These are phyloP conservation scores for Pythium biforme DNA, from an alignment of 352 stramenopile species.

Conservation along the genomic window DNA sequence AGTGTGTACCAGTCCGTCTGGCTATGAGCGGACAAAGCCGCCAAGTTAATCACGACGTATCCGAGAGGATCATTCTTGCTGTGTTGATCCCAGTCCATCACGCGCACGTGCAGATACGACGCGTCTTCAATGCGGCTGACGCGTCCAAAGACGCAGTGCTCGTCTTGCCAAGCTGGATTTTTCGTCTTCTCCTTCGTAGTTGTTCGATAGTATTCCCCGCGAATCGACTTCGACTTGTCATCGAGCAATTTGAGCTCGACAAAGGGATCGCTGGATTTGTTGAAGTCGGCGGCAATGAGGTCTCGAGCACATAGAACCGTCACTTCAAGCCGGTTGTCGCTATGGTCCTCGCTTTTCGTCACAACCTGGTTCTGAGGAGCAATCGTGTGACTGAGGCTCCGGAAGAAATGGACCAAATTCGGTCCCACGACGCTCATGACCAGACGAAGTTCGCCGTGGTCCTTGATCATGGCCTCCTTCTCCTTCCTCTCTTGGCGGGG, in stretches of 20 bases:
- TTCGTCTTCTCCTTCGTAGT: constrained; percentile 52
- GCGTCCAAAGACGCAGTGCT: constrained; percentile 64
- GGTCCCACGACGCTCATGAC: constrained; percentile 61
- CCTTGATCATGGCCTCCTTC: constrained; percentile 41
- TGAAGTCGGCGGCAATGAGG: constrained; percentile 57
- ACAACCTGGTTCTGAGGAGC: constrained; percentile 40
- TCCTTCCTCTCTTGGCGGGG: constrained; percentile 30
- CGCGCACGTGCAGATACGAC: constrained; percentile 43
- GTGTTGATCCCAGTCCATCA: constrained; percentile 54
- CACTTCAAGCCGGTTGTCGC: constrained; percentile 70
- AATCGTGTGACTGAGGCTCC: constrained; percentile 36
- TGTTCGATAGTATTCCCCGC: constrained; percentile 51
- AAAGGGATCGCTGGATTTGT: constrained; percentile 62
- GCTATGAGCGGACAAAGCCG: constrained; percentile 48
- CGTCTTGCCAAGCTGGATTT: constrained; percentile 58
- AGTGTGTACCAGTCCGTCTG: constrained; percentile 51
- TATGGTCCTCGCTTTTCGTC: constrained; percentile 50
- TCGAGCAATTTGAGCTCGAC: constrained; percentile 63
- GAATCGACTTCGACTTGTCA: constrained; percentile 44
- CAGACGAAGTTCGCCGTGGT: constrained; percentile 61
- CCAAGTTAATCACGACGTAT: constrained; percentile 42
- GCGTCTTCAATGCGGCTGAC: constrained; percentile 59
- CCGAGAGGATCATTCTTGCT: constrained; percentile 62
- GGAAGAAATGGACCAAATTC: constrained; percentile 70
- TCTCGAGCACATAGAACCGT: constrained; percentile 47